Base-by-base conservation (phyloP, 129 eudicot genomes). In the Ambrosia trifida region DNA sequence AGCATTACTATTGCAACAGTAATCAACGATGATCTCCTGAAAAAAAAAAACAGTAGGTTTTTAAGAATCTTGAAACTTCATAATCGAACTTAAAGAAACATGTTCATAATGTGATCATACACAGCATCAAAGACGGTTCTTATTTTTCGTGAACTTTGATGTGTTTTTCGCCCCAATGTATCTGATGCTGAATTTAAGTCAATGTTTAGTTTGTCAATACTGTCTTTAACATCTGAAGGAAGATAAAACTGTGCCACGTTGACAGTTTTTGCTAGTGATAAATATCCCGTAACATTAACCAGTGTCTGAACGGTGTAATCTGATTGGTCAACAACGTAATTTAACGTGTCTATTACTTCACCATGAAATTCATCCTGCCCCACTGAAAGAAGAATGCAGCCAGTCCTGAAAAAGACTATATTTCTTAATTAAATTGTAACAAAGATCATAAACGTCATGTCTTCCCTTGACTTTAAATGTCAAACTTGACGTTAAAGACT, bases 221-320 rank as follows among this genome's bases (percentile, higher is more conserved):
- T 94, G 59, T 75, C 75, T 71, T 70, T 82, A 61, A 86, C 83
- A 68, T 88, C 96, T 76, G 84, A 76, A 64, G 99, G 97, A 69
- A 94, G 96, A 70, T 75, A 82, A 76, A 94, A 79, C 77, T 86
- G 97, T 43, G 97, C 95, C 64, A 94, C 88, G 44, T 77, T 88
- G 51, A 94, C 86, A 11, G 84, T 78, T 78, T 94, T 88, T 14
- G 99, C 97, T 7, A 94, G 81, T 30, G 89, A 77, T 73, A 94
- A 62, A 79, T 87, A 94, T 62, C 75, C 86, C 0, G 97, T 87
- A 53, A 94, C 93, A 71, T 94, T 94, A 76, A 82, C 76, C 14
- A 90, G 88, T 50, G 87, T 90, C 80, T 94, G 86, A 54, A 86
- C 96, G 0, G 94, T 94, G 85, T 80, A 90, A 82, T 94, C 99